Evolutionary conservation across 2,329 filamentous ascomycete genomes (phyloP), one percentile per base, ranked within the genome.

Genomic region (Arthrinium phaeospermum): DNA sequence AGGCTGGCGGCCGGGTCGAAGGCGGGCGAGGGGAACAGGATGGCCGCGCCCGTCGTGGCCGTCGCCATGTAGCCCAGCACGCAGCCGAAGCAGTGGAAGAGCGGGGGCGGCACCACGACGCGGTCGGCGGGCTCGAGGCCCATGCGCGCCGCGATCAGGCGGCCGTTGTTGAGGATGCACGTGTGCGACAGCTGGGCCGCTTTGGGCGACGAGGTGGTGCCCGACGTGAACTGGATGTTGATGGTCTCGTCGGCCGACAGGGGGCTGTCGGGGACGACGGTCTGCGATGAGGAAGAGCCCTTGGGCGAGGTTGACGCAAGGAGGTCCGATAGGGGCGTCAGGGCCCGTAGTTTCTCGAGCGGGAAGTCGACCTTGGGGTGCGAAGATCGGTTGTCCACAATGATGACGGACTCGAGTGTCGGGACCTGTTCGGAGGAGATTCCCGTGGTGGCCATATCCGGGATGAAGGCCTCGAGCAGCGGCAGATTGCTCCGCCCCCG

Each of bases 51-150:
- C 22, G 85, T 86, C 0, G 95, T 97, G 0, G 93, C 95, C 0
- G 94, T 96, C 0, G 96, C 96, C 94, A 98, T 97, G 84, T 96
- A 97, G n/a, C 96, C 96, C 0, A 98, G 86, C 10, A 98, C 92
- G 78, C 89, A 92, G 70, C 96, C 96, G 81, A 98, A 98, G 84
- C 96, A 98, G 84, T 92, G 90, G 81, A 97, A 97, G 1, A 98
- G 86, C 0, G 95, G 95, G 1, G 94, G 94, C 22, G 95, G 94
- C 75, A 94, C 96, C 79, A 94, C 94, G 68, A 97, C 91, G 7
- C 92, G 87, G 81, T 98, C 96, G 0, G 85, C 76, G 0, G 92
- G 86, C 0, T 89, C 92, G 16, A 99, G 87, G 0, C 92, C 89
- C 95, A 98, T 98, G 61, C 95, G 89, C 77, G 92, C 85, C 0